Conservation (phyloP, 2,329 filamentous ascomycete genomes). For the Juglanconis juglandina region DNA sequence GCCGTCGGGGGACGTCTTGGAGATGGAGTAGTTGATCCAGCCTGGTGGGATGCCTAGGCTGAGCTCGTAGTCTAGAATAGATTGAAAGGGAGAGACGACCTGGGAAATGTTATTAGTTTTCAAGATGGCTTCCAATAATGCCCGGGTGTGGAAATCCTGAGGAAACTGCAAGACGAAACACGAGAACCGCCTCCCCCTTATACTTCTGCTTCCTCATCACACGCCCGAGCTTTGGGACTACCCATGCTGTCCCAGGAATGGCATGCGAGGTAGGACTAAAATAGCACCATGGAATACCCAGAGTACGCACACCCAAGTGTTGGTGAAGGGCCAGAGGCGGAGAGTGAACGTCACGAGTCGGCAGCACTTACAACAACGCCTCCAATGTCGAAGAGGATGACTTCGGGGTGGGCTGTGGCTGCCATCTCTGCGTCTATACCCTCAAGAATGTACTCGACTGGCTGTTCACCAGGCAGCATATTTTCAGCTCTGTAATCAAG, state of each 20-base stretch:
- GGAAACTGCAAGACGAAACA: too few species aligned
- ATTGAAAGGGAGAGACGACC: conserved; percentile 89
- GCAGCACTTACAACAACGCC: conserved; percentile 80
- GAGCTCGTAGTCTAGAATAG: conserved; percentile 86
- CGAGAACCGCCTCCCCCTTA: too few species aligned
- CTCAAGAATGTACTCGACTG: conserved; percentile 29
- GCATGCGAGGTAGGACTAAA: too few species aligned
- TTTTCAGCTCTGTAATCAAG: neutral
- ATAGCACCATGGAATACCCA: too few species aligned
- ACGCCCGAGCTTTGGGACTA: too few species aligned
- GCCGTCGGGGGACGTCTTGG: conserved; percentile 70
- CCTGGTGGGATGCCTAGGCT: conserved; percentile 73
- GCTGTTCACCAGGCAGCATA: conserved; percentile 23
- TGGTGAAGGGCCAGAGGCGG: neutral
- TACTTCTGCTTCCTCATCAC: too few species aligned
- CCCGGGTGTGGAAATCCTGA: too few species aligned
- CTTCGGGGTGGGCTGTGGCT: conserved; percentile 56
- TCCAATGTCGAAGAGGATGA: conserved; percentile 89
- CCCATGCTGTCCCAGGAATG: too few species aligned
- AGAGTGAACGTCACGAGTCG: neutral
- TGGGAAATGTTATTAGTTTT: conserved; percentile 34
- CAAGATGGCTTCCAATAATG: too few species aligned
- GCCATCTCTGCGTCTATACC: conserved; percentile 37
- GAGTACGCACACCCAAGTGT: too few species aligned
- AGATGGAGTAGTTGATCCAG: conserved; percentile 90